Base-by-base conservation (phyloP, 1,139 yeast genomes). In the Saccharomycopsis phalli region DNA sequence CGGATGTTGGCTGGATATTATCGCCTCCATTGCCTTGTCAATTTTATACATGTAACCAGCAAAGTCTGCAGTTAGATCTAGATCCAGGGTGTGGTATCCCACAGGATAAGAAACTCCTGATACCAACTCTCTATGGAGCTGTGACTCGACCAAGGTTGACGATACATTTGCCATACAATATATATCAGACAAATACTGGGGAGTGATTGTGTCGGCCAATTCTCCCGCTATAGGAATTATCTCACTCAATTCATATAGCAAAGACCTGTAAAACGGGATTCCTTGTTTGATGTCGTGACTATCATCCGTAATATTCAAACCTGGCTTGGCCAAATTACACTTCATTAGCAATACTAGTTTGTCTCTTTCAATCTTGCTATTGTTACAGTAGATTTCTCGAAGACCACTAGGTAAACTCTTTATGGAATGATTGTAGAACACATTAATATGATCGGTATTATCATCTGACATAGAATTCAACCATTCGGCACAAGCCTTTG, bases 21-120 rank as follows among this genome's bases (percentile, higher is more conserved):
- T 60, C 1, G 74, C 65, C 48, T 68, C 71, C 40, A 61, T 49
- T 4, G 65, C 66, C 27, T 64, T 51, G 3, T 53, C 51, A n/a
- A 66, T 44, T 38, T 56, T 58, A 46, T 55, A 55, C 14, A 45
- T 50, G 22, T 45, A 48, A 5, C 21, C 28, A 10, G 32, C 34
- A 11, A 13, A 21, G n/a, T 38, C 28, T 14, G 11, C 13, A 8
- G 17, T 14, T 21, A 4, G 14, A 17, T 22, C 36, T 34, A 52
- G 52, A 40, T 57, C 55, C 38, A 55, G 56, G 11, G 66, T 54
- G 33, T 55, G 55, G 45, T 66, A 66, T 0, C 72, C 73, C 14
- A 68, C 63, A 1, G 72, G 63, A 48, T 59, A 67, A 1, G 71
- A 62, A n/a, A 61, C 52, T 0, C 73, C 73, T 6, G 70, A 65